Base-by-base conservation (phyloP, 305 asterid species). In the Coffea humblotiana region DNA sequence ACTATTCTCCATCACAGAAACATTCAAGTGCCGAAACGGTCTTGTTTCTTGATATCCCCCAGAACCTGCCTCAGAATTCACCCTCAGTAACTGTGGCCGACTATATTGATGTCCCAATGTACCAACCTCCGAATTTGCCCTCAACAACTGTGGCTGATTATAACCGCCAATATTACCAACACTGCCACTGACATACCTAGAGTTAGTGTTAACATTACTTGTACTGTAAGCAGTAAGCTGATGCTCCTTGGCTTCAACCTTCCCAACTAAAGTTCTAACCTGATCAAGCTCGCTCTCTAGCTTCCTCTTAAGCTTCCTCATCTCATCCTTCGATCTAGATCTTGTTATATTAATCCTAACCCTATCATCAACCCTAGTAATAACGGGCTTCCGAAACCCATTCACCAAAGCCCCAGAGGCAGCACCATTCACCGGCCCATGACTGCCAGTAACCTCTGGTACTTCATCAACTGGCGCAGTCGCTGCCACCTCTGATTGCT, bases 211-310 rank as follows among this genome's bases (percentile, higher is more conserved):
- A 43, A 77, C 51, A 71, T 47, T 77, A 40, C 71, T 76, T 54
- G 70, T 51, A 61, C 79, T 81, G 79, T 82, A 82, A 21, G 91
- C 81, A 78, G 88, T 79, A 70, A 91, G 83, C 80, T 88, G 94
- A 81, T 77, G 84, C 87, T 91, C 95, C 85, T 88, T 93, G n/a
- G 90, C 84, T 68, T 91, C 90, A 25, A 93, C 81, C 90, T 84
- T 87, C 79, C 78, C 76, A 77, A 74, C 60, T 78, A 84, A 52
- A 81, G 76, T 81, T 88, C 93, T 87, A 80, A 95, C 91, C 84
- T 80, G 91, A 79, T 84, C 93, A 49, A 92, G 95, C 80, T 93
- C 92, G 14, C 54, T 74, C 87, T 88, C 91, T 51, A 95, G 84
- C 84, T 82, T 85, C 84, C 81, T 76, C 85, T 77, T 87, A 82